Conservation (phyloP, 768 basidiomycete genomes). For the Mycena belliarum region DNA sequence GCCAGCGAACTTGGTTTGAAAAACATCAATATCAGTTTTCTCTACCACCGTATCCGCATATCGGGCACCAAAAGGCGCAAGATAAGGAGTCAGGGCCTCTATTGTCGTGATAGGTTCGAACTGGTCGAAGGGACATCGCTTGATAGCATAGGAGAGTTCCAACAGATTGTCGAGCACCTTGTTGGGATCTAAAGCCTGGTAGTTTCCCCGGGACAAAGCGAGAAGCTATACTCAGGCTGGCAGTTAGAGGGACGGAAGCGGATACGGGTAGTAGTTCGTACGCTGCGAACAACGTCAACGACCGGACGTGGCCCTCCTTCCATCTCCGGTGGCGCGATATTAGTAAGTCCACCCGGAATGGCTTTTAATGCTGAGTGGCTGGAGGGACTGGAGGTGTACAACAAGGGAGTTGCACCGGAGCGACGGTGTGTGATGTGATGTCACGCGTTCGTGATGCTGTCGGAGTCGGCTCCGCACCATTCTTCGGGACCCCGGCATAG, state of each 20-base stretch:
- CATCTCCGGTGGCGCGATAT: too few species aligned
- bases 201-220: too few species aligned
- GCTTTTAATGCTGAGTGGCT: too few species aligned
- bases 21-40: not conserved
- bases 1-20: not conserved
- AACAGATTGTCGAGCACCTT: not conserved
- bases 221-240: not conserved
- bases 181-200: not conserved
- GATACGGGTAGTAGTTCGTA: not conserved
- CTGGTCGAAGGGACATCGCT: not conserved
- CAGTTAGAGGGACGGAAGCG: not conserved
- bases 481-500: too few species aligned
- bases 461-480: too few species aligned
- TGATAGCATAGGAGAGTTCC: not conserved
- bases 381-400: too few species aligned
- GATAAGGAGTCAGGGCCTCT: not conserved
- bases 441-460: too few species aligned
- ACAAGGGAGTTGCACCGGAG: too few species aligned
- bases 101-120: not conserved
- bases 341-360: too few species aligned
- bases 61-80: not conserved
- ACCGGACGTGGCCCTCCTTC: not conserved
- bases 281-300: not conserved
- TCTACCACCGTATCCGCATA: not conserved
- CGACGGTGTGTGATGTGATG: too few species aligned